Evolutionary conservation across 2,329 filamentous ascomycete species (phyloP), one percentile per base, ranked within the genome.

Genomic region (Trichophyton benhamiae): DNA sequence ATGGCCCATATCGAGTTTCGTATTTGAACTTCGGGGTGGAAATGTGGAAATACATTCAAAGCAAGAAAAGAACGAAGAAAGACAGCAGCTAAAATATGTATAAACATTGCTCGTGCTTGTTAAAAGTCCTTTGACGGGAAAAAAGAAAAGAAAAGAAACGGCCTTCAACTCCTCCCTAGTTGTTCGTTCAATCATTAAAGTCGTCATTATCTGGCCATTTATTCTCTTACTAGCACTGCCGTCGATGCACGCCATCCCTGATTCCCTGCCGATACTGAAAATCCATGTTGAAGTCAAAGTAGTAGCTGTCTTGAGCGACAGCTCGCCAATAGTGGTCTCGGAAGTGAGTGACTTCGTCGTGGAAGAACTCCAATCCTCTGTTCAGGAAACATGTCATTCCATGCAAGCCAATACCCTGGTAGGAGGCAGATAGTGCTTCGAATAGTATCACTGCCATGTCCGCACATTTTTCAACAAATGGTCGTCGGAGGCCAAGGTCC

Each of bases 361-460:
- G 64, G 33, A 75, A 68, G 2, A 70, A 55, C 6, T 66, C 61
- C 9, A 73, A 63, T 1, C 66, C 67, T 5, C 63, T 62, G 20
- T 68, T 58, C 27, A 74, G 52, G 48, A 71, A 66, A 3, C 64
- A 55, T 13, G 67, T 64, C 42, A 70, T 61, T 8, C 67, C 65
- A 5, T 67, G 63, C 2, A 65, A 63, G 17, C 63, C 61, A 11
- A 66, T 61, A 25, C 68, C 65, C 5, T 62, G 59, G n/a, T 64
- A 66, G 27, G 73, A 61, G 13, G 61, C 65, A 9, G 67, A 66
- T 6, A 75, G 55, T 3, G 67, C 66, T 44, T 73, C 67, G 44
- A 74, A 74, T 13, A 69, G 63, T n/a, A 65, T 67, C 42, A 68
- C 67, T 11, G 69, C 71, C 59, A 72, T 59, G 7, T 68, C 68